Conservation (phyloP, 768 basidiomycete species). For the Suillus occidentalis region DNA sequence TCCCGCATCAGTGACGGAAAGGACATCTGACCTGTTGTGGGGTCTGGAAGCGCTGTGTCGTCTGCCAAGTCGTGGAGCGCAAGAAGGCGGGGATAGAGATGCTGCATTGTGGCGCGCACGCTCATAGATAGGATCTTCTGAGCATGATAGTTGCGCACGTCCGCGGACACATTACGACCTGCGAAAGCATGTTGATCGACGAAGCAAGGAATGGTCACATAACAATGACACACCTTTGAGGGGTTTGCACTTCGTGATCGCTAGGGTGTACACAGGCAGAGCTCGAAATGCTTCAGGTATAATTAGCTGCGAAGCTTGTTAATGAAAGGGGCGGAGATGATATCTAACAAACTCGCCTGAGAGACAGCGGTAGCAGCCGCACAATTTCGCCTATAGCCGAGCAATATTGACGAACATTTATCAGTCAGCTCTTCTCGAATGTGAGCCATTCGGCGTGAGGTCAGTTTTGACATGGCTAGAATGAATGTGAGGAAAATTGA, state of each 20-base stretch:
- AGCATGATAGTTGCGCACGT: constrained; percentile 85
- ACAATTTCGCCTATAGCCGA: constrained; percentile 88
- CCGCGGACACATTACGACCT: constrained; percentile 90
- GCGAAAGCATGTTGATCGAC: constrained; percentile 11
- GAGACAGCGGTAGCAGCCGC: constrained; percentile 73
- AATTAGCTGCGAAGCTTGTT: constrained; percentile 60
- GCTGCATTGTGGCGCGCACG: constrained; percentile 67
- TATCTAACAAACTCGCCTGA: constrained; percentile 55
- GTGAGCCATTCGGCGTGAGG: constrained; percentile 59
- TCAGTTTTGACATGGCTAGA: constrained; percentile 71
- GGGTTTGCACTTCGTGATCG: constrained; percentile 85
- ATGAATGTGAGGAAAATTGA: constrained; percentile 1
- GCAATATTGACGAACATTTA: constrained; percentile 73
- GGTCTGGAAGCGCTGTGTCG: constrained; percentile 66
- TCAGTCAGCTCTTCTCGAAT: constrained; percentile 87
- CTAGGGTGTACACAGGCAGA: constrained; percentile 78
- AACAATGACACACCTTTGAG: constrained; percentile 69
- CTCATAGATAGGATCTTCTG: constrained; percentile 73
- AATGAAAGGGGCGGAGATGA: constrained; percentile 8
- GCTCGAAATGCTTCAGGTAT: constrained; percentile 92
- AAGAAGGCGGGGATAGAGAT: constrained; percentile 86
- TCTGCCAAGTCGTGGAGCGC: constrained; percentile 85
- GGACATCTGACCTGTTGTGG: constrained; percentile 53
- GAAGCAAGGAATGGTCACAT: background rate
- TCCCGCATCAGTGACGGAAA: constrained; percentile 80